Percentiles rank a stretch among this genome's conserved stretches.
Evolutionary conservation across 2,329 filamentous ascomycete species (phyloP).

Genomic region (Calonectria montana): DNA sequence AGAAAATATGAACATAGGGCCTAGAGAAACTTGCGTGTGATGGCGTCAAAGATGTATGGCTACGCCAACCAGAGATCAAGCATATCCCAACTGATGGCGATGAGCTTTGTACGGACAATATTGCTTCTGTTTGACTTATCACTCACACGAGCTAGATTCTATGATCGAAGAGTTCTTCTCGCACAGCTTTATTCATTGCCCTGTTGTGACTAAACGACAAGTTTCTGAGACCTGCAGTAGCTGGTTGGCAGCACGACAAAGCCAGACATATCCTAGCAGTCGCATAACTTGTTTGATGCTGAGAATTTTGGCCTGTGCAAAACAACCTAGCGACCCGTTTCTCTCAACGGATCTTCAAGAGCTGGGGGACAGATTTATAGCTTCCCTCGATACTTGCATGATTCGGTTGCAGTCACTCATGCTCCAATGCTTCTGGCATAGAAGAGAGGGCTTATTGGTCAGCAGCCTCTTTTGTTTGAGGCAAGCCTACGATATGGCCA

Average conservation of each 20-base stretch:
- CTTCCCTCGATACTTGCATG: neutral
- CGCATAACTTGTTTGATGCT: neutral
- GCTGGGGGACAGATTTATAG: neutral
- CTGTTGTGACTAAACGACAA: neutral
- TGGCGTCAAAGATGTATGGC: no score
- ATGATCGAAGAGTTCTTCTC: neutral
- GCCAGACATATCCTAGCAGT: neutral
- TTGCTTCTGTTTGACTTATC: neutral
- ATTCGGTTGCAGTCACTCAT: neutral
- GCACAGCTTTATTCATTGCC: neutral
- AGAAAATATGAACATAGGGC: neutral
- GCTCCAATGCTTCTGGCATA: neutral
- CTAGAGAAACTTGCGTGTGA: no score
- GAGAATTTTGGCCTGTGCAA: neutral
- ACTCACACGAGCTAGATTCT: neutral
- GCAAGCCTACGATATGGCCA: neutral
- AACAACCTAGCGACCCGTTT: fast-evolving
- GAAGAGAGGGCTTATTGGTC: neutral
- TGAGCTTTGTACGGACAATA: no score
- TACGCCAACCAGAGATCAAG: no score
- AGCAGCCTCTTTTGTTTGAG: neutral
- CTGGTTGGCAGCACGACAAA: no score
- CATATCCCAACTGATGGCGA: no score
- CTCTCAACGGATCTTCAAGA: neutral
- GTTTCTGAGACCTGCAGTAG: neutral